These are phyloP conservation scores for Pseudogymnoascus sp. DNA, from an alignment of 2,329 filamentous ascomycete species.

Conservation along the genomic window DNA sequence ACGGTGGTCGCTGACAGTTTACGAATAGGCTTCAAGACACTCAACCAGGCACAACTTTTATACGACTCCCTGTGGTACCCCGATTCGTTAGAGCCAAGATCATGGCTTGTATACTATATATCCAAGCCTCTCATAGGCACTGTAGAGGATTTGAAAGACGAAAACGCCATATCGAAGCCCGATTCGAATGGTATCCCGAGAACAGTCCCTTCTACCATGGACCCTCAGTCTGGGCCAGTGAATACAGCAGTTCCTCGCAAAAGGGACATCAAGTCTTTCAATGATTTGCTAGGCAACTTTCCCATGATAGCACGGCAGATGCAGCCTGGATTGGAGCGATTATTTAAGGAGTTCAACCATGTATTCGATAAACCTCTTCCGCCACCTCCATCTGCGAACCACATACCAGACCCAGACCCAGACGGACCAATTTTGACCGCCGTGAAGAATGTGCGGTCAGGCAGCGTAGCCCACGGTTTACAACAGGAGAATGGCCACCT, in stretches of 20 bases:
- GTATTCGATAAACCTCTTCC: conserved; percentile 72
- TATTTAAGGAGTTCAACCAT: conserved; percentile 81
- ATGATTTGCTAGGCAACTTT: conserved; percentile 81
- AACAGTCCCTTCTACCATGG: conserved; percentile 12
- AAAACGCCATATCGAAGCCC: conserved; percentile 14
- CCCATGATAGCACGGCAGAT: conserved; percentile 95
- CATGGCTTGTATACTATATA: conserved; percentile 97
- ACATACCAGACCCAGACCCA: conserved; percentile 50
- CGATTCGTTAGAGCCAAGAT: conserved; percentile 77
- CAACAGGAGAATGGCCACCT: conserved; percentile 27
- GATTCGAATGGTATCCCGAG: conserved; percentile 11
- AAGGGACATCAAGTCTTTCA: conserved; percentile 86
- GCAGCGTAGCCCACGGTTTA: conserved; percentile 28
- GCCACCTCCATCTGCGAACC: conserved; percentile 55
- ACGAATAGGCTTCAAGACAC: conserved; percentile 69
- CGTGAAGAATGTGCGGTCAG: conserved; percentile 46
- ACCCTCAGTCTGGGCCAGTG: not conserved
- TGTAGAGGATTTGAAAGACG: conserved; percentile 54
- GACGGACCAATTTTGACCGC: conserved; percentile 48
- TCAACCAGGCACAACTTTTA: conserved; percentile 82
- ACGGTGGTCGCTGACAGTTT: conserved; percentile 21
- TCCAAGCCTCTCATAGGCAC: conserved; percentile 77
- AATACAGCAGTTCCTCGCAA: conserved; percentile 50
- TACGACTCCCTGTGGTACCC: conserved; percentile 81
- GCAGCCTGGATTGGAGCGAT: conserved; percentile 79